phyloP scores from a whole-genome alignment of 2,329 filamentous ascomycete genomes.

The Rhynchosporium secalis region DNA sequence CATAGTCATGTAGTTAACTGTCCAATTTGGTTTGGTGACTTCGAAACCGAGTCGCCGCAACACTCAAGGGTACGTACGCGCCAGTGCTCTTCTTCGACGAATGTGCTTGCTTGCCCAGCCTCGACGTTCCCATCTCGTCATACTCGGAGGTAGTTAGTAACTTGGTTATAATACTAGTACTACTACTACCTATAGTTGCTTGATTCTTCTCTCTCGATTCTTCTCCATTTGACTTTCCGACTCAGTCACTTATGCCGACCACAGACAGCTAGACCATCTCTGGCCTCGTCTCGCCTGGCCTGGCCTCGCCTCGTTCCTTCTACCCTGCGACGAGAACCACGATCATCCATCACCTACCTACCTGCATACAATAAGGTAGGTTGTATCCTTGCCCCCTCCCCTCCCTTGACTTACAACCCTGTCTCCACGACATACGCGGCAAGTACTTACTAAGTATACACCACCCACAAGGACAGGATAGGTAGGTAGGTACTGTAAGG shows the following conservation, averaged over 20 bases:
- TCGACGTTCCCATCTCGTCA: not conserved
- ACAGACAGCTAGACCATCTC: not conserved
- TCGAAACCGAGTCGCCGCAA: too few relatives aligned
- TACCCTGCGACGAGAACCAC: not conserved
- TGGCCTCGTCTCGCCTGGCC: too few relatives aligned
- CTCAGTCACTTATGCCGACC: not conserved
- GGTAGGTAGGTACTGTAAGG: not conserved
- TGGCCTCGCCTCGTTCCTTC: not conserved
- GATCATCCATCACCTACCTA: not conserved
- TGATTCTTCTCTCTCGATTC: not conserved
- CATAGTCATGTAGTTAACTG: too few relatives aligned
- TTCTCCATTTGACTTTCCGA: constrained; percentile 5
- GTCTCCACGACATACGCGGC: too few relatives aligned
- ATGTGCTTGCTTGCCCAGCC: too few relatives aligned
- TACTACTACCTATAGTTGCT: not conserved
- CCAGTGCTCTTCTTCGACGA: too few relatives aligned
- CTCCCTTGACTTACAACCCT: not conserved
- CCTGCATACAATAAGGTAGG: too few relatives aligned
- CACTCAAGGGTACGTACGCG: too few relatives aligned
- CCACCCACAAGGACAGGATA: too few relatives aligned
- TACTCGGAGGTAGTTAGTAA: not conserved
- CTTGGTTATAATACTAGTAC: too few relatives aligned
- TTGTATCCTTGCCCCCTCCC: not conserved
- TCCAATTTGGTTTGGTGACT: too few relatives aligned
- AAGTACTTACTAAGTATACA: too few relatives aligned